Evolutionary conservation across 495 filamentous ascomycete genomes (phyloP), one percentile per base, ranked within the genome.

Genomic region (Aspergillus sclerotioniger): DNA sequence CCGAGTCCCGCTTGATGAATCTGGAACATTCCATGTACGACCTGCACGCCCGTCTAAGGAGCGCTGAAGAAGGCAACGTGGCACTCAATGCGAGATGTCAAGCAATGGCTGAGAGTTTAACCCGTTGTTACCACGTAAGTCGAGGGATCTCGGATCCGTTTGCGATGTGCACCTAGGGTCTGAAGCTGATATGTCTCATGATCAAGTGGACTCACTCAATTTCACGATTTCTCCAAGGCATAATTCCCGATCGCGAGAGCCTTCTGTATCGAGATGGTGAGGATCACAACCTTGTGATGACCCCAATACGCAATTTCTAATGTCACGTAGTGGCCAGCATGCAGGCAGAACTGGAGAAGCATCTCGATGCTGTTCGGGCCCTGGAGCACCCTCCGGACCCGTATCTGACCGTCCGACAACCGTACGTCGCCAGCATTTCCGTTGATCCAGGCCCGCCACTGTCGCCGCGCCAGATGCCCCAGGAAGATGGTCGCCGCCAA

Each of bases 401-500:
- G 28, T 77, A 90, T 20, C 84, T 94, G 64, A 83, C 88, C 37
- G 87, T 84, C 31, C 87, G 87, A 54, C 90, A 88, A 55, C 82
- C 88, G 15, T 92, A 87, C 70, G 90, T 93, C 67, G 83, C 84
- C 47, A 88, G 84, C 62, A 75, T 91, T 58, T 73, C 85, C 33
- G 70, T 84, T 21, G 90, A 92, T 51, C 62, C 77, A 50, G 87
- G 87, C 44, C 86, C 89, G 6, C 91, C 94, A 33, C 76, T 96
- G 15, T 97, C 94, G n/a, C 94, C 94, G 28, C 90, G 91, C 35
- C 94, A 97, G 75, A 71, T 91, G 44, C 86, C 92, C 21, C 86
- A 91, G 68, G 91, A 97, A 56, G 92, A 96, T 63, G 80, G 84
- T 49, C 89, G 91, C 41, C 85, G 94, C 46, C 80, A 76, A 35